These are phyloP conservation scores for Leccinum broughii DNA, from an alignment of 768 basidiomycete species.

Conservation along the genomic window DNA sequence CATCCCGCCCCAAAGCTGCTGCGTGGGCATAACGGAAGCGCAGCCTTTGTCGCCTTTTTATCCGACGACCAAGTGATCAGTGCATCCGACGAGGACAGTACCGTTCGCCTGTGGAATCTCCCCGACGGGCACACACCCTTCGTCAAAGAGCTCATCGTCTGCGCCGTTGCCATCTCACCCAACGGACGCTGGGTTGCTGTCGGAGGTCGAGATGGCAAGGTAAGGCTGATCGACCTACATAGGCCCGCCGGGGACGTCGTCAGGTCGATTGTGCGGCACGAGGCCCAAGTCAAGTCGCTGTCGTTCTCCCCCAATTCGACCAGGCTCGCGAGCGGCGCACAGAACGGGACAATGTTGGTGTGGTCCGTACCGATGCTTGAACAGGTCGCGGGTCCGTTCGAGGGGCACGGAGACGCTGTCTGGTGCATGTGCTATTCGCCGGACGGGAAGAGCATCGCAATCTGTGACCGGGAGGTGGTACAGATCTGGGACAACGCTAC, in stretches of 20 bases:
- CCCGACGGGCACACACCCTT: background rate
- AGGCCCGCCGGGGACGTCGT: background rate
- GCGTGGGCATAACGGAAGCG: conserved; percentile 13
- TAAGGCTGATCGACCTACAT: conserved; percentile 9
- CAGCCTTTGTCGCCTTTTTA: conserved; percentile 20
- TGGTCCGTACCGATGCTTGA: conserved; percentile 17
- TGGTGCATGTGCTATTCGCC: conserved; percentile 24
- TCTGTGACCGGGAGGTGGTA: conserved; percentile 20
- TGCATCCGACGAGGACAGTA: conserved; percentile 19
- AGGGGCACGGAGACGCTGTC: conserved; percentile 14
- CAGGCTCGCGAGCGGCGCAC: conserved; percentile 17
- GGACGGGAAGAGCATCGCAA: conserved; percentile 19
- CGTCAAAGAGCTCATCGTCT: conserved; percentile 6
- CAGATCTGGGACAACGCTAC: conserved; percentile 17
- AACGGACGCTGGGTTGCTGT: conserved; percentile 17
- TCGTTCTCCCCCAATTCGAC: conserved; percentile 22
- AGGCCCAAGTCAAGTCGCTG: conserved; percentile 11
- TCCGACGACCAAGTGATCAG: conserved; percentile 19
- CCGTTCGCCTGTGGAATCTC: conserved; percentile 21
- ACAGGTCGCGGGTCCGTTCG: conserved; percentile 7
- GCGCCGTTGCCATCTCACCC: conserved; percentile 9
- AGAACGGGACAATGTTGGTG: conserved; percentile 17
- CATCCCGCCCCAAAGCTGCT: conserved; percentile 4
- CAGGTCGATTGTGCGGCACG: background rate
- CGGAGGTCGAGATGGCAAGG: conserved; percentile 18